Evolutionary conservation across 768 basidiomycete genomes (phyloP), one percentile per base, ranked within the genome.

Genomic region (Amanita muscaria): DNA sequence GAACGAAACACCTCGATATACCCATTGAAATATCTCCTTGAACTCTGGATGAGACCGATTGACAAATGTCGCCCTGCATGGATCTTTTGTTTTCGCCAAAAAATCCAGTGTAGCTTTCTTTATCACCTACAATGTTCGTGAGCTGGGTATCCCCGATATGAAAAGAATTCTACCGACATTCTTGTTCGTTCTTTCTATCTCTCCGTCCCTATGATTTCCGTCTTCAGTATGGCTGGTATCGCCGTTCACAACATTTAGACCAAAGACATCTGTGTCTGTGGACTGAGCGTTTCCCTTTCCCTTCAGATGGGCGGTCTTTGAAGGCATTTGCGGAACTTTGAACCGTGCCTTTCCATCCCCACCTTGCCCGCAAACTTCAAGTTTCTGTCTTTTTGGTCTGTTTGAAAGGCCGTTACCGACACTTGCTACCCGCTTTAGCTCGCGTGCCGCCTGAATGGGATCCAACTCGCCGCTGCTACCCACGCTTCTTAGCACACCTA

Each of bases 171-270:
- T 15, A 59, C 70, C 53, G 49, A 83, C 83, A 49, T 69, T 70
- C 59, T 79, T 84, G 55, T 83, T 85, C 4, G 68, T 64, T 52
- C 66, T 73, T 62, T 84, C 81, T 32, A 75, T 53, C 60, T 58
- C 22, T 48, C 53, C 14, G 40, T 54, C 40, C 48, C 53, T 42
- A 58, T 60, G 46, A 62, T 68, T 15, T 57, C 60, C 35, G 66
- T 66, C 39, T 21, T 3, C 7, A 40, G 42, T 30, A 46, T 44
- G 29, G 27, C 44, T 18, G 42, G 40, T 33, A 45, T 42, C 36
- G 40, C 43, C 46, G 37, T 51, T 47, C 19, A 47, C 45, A 4
- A 53, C 53, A 27, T 60, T 54, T n/a, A 45, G 47, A 7, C 66
- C 57, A 61, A 73, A 60, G 49, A 68, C 64, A 47, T 69, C 68